These are phyloP conservation scores for Euphorbia peplus DNA, from an alignment of 345 rosid species.

Conservation along the genomic window DNA sequence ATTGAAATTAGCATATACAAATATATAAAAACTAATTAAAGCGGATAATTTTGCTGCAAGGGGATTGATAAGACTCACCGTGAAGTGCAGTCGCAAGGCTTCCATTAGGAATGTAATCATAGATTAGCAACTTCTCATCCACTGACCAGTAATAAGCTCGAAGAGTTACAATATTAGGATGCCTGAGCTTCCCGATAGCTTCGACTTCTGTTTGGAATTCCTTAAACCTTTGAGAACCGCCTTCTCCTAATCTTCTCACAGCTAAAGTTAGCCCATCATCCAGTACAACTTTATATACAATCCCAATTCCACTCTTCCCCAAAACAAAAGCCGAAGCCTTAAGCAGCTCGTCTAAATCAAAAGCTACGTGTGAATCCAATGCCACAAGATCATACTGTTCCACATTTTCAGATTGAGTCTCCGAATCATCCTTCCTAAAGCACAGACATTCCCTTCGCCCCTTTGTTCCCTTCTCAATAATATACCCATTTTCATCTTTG, in stretches of 20 bases:
- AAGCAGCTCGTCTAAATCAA: conserved; percentile 87
- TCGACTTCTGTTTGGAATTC: conserved; percentile 97
- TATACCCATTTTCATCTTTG: conserved; percentile 42
- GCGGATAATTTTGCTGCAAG: neutral
- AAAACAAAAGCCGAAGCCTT: conserved; percentile 96
- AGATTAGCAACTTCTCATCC: conserved; percentile 90
- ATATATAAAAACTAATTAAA: neutral
- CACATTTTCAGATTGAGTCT: conserved; percentile 66
- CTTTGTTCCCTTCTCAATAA: conserved; percentile 58
- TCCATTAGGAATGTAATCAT: conserved; percentile 77
- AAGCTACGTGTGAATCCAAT: conserved; percentile 67
- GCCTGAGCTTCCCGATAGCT: conserved; percentile 90
- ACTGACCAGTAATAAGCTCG: conserved; percentile 97
- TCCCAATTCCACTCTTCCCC: conserved; percentile 96
- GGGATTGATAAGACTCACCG: conserved; percentile 43
- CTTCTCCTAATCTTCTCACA: conserved; percentile 91
- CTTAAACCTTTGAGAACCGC: conserved; percentile 92
- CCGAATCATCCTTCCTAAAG: conserved; percentile 78
- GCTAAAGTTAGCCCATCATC: conserved; percentile 87
- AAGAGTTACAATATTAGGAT: conserved; percentile 78
- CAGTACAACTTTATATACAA: conserved; percentile 91
- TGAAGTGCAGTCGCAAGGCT: conserved; percentile 83
- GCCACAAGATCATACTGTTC: conserved; percentile 81
- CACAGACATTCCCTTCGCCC: conserved; percentile 58
- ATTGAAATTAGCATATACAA: neutral